These are phyloP conservation scores for Anthostomella pinea DNA, from an alignment of 2,329 filamentous ascomycete species.

Conservation along the genomic window DNA sequence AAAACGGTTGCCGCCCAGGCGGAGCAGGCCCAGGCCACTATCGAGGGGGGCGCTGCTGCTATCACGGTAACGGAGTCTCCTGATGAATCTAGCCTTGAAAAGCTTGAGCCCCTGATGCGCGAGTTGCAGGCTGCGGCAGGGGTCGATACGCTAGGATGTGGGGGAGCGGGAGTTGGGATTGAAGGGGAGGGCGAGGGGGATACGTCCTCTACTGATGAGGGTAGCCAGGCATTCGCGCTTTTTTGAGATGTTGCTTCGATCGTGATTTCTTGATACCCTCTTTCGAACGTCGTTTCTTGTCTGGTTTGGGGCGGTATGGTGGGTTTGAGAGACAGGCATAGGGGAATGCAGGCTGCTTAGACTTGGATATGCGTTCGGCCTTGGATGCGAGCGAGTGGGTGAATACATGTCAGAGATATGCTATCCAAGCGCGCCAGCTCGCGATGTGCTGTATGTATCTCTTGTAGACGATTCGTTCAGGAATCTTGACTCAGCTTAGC, in stretches of 20 bases:
- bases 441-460: too few relatives aligned
- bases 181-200: constrained; percentile 1
- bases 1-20: background rate
- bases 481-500: too few relatives aligned
- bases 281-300: background rate
- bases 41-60: constrained; percentile 5
- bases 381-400: too few relatives aligned
- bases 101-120: constrained; percentile 44
- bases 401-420: too few relatives aligned
- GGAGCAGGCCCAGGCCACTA: background rate
- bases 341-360: too few relatives aligned
- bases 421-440: too few relatives aligned
- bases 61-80: constrained; percentile 4
- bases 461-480: too few relatives aligned
- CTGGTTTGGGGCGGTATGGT: too few relatives aligned
- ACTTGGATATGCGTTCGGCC: too few relatives aligned
- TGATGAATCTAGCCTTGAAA: constrained; percentile 29
- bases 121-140: constrained; percentile 35
- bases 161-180: background rate
- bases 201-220: background rate
- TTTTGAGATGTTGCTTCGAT: background rate
- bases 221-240: background rate
- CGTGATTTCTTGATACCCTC: constrained; percentile 1
- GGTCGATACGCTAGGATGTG: constrained; percentile 2
- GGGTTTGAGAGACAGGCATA: too few relatives aligned